A percentile compares a stretch with the other conserved stretches of the same genome.
phyloP scores from a whole-genome alignment of 2,329 filamentous ascomycete species.

The Talaromyces islandicus region DNA sequence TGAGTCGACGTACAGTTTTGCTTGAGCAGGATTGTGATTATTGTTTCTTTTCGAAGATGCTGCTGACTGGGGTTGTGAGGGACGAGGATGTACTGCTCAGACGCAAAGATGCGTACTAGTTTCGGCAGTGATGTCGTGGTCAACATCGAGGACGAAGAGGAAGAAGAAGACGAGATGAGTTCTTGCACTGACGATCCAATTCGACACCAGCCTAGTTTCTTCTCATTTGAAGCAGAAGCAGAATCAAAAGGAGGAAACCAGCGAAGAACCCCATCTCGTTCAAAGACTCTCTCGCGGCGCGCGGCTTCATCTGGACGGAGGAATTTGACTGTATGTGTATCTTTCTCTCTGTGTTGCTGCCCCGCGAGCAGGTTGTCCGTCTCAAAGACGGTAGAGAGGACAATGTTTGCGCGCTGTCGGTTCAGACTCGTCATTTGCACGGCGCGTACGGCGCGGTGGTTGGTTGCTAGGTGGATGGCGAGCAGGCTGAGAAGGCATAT shows the following conservation, averaged over 20 bases:
- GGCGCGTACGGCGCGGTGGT: constrained; percentile 76
- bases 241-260: constrained; percentile 35
- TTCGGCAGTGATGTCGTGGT: constrained; percentile 22
- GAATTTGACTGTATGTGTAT: constrained; percentile 9
- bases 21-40: constrained; percentile 57
- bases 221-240: not conserved
- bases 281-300: constrained; percentile 52
- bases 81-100: constrained; percentile 58
- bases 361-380: constrained; percentile 21
- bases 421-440: constrained; percentile 83
- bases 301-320: constrained; percentile 63
- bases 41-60: constrained; percentile 11
- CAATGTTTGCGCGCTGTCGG: constrained; percentile 74
- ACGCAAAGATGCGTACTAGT: constrained; percentile 46
- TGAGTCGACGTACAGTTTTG: constrained; percentile 43
- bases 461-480: constrained; percentile 71
- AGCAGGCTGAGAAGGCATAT: constrained; percentile 65
- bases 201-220: constrained; percentile 45
- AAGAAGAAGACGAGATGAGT: constrained; percentile 12
- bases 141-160: not conserved
- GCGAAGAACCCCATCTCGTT: constrained; percentile 60
- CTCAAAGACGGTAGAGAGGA: constrained; percentile 55
- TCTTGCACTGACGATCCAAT: constrained; percentile 47
- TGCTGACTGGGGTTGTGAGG: constrained; percentile 27
- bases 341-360: constrained; percentile 10